Evolutionary conservation across 192 early-diverging fungal genomes (phyloP), one percentile per base, ranked within the genome.

Genomic region (Coemansia umbellata): DNA sequence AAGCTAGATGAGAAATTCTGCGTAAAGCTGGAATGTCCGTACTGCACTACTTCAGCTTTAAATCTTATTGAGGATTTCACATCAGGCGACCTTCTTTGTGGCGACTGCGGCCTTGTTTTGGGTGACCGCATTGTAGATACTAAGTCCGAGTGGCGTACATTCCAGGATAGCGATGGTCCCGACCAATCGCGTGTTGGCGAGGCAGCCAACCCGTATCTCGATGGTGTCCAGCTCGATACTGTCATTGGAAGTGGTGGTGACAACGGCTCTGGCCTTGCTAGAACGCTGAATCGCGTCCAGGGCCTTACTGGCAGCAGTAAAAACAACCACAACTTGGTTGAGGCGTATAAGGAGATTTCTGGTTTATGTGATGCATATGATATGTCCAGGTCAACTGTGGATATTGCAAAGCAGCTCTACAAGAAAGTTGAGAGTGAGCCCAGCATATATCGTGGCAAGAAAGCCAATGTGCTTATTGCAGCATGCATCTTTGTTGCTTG

Each of bases 101-200:
- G 93, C 30, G 86, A 91, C 72, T 98, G 95, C 64, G 94, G 93
- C 7, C 71, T 95, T 14, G 90, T 98, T 5, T 80, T 98, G 10
- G 92, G 92, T 14, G 87, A 94, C 67, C 83, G 94, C n/a, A 92
- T 98, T 55, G 93, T 98, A 45, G 95, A 98, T 76, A 98, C 95
- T 23, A 84, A 94, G 9, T 92, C 90, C 1, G 95, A 98, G 66
- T 98, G 95, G 95, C 87, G 95, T 42, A 75, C 72, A 8, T 75
- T 75, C 64, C 66, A 60, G n/a, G 69, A 75, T 24, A 66, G 69
- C 40, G 72, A 75, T 8, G 72, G 72, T 17, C 66, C 63, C 50
- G 72, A 75, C 41, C 72, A 65, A 8, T 69, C 65, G 44, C 72
- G 72, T 19, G 72, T 75, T 15, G 72, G 72, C 26, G 61, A 55